phyloP scores from a whole-genome alignment of 768 basidiomycete genomes.

The Amylocystis lapponica region DNA sequence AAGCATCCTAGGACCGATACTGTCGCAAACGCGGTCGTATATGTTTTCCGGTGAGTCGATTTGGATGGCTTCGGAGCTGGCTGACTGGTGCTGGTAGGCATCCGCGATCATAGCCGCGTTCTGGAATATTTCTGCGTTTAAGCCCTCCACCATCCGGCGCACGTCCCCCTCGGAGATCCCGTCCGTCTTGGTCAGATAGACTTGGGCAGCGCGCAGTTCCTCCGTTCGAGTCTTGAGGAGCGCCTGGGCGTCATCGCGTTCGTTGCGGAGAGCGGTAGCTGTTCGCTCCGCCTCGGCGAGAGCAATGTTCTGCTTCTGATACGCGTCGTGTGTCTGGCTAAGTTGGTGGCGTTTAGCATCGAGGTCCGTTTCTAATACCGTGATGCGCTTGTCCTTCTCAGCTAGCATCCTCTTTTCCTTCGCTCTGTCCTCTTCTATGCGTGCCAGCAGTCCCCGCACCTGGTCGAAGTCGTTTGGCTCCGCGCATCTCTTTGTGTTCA shows the following conservation, averaged over 20 bases:
- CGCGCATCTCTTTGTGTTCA: no score
- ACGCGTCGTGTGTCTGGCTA: no score
- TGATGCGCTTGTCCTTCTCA: no score
- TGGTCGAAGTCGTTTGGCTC: no score
- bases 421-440: no score
- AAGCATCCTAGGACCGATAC: not conserved
- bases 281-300: no score
- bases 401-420: no score
- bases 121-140: conserved; percentile 47
- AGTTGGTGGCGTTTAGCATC: no score
- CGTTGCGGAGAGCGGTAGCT: not conserved
- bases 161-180: conserved; percentile 41
- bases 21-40: not conserved
- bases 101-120: conserved; percentile 46
- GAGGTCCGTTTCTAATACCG: no score
- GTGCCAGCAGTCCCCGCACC: no score
- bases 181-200: conserved; percentile 41
- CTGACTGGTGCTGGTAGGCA: conserved; percentile 21
- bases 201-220: conserved; percentile 42
- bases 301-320: no score
- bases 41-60: no score
- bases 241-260: not conserved
- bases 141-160: conserved; percentile 34
- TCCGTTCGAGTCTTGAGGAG: conserved; percentile 32
- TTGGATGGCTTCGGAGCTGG: not conserved